Evolutionary conservation across 108 stramenopile genomes (phyloP), one percentile per base, ranked within the genome.

Genomic region (Pseudonitzschia multistriata): DNA sequence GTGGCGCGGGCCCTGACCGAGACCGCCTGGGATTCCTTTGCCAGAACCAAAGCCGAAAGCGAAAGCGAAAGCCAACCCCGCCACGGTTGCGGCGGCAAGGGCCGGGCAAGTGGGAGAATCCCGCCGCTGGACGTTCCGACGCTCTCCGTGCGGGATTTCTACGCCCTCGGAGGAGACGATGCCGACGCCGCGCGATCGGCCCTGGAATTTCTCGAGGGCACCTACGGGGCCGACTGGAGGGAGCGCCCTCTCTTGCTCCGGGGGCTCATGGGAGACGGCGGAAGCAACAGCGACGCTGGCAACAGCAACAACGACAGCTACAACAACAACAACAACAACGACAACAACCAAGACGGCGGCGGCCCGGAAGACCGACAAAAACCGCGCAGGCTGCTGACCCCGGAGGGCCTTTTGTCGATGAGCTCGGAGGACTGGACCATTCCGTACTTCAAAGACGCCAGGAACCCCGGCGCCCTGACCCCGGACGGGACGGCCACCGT

Each of bases 371-470:
- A n/a, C n/a, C n/a, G n/a, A n/a, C n/a, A n/a, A n/a, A n/a, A n/a
- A n/a, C n/a, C n/a, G n/a, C n/a, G n/a, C n/a, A n/a, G n/a, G n/a
- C n/a, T n/a, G 4, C 76, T 93, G 5, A 84, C 88, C 13, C 57
- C 81, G 8, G 25, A 68, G n/a, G 85, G 86, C 19, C 66, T 90
- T 15, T 35, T 87, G 47, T 64, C 76, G 1, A 82, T 85, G 49
- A 10, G 77, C 68, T 10, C 40, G 40, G 22, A n/a, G 0, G 34
- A 37, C 8, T 62, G 77, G 54, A 63, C 35, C n/a, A 76, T 83
- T 69, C 92, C 79, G n/a, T 89, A 85, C 54, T 93, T 91, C 72
- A 25, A 28, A 0, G 86, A 88, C 68, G 83, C 89, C 13, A 50
- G 80, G 33, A 34, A 63, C 28, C 54, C 79, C 22, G 78, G 73